Evolutionary conservation across 2,329 filamentous ascomycete genomes (phyloP), one percentile per base, ranked within the genome.

Genomic region (Amphichorda felina): DNA sequence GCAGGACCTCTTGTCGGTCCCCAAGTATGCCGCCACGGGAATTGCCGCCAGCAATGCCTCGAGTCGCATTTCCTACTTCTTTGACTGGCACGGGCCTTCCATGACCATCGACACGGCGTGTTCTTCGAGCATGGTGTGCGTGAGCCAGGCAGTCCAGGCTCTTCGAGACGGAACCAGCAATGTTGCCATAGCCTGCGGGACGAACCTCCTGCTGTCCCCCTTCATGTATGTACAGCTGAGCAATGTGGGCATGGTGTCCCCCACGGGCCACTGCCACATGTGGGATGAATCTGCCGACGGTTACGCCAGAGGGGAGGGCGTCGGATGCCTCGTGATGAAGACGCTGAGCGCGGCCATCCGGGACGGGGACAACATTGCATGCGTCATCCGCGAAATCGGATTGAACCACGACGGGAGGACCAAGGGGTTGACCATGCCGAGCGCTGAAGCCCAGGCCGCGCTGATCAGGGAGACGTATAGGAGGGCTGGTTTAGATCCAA

Each of bases 231-330:
- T 36, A 13, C 30, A 27, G 4, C 31, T 26, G 9, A 37, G 34
- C 28, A 37, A 38, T 28, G 27, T 60, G 16, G 43, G 55, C 14
- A 55, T 64, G 50, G 43, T 65, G 2, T 57, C 54, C 3, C 47
- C 55, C 1, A 53, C 43, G 2, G 53, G 56, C 6, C 43, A 49
- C 6, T 57, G 45, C 30, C 48, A 47, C 6, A 60, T 58, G 47
- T 65, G 54, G 48, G 58, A 62, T 35, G 48, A 45, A 2, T 46
- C 47, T 5, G 69, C 63, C 0, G 51, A 70, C 41, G 68, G 66
- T 6, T 38, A 38, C 15, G 66, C 56, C 4, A 57, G 70, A 0
- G 70, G 68, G 6, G 71, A 75, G 30, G 70, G 68, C 2, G 46
- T 68, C 5, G 63, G 57, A 1, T 49, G 55, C 0, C 43, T 73